A percentile compares a stretch with the other conserved stretches of the same genome.
Conservation (phyloP, 352 stramenopile genomes). For the Peronospora farinosa region DNA sequence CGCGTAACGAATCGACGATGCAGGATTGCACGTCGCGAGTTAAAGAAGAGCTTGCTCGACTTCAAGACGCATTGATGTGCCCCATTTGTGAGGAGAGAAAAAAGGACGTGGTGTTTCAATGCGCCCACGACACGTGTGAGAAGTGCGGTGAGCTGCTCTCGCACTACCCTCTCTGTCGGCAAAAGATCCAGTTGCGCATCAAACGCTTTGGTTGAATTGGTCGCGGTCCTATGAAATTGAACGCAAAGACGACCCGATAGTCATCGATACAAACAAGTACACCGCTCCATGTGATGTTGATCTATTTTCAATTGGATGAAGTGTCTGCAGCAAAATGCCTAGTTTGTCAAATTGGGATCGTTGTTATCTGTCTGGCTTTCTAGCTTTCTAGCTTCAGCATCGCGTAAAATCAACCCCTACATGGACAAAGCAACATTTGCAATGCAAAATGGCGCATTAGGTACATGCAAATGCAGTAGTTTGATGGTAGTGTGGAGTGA, state of each 20-base stretch:
- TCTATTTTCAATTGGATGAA: conserved; percentile 25
- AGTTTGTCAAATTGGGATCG: background rate
- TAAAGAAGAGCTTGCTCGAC: conserved; percentile 46
- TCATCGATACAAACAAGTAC: conserved; percentile 8
- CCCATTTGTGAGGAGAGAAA: conserved; percentile 69
- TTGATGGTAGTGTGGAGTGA: too few relatives aligned
- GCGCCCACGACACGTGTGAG: conserved; percentile 73
- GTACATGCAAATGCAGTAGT: conserved; percentile 7
- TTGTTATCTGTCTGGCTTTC: conserved; percentile 5
- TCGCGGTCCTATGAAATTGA: background rate
- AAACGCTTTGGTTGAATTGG: conserved; percentile 45
- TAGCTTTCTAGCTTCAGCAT: conserved; percentile 17
- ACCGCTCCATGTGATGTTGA: conserved; percentile 20
- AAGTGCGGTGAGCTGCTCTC: conserved; percentile 44
- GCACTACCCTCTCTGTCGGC: conserved; percentile 67
- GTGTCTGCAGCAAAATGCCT: conserved; percentile 9
- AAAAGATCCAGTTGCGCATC: conserved; percentile 71
- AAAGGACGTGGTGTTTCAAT: conserved; percentile 85
- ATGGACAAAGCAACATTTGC: background rate
- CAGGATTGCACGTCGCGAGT: conserved; percentile 40
- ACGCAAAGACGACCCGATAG: conserved; percentile 1
- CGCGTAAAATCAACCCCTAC: conserved; percentile 5
- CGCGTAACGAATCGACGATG: conserved; percentile 10
- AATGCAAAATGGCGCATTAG: conserved; percentile 7
- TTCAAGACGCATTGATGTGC: conserved; percentile 66